Evolutionary conservation across 345 rosid genomes (phyloP).

Genomic region (Tarenaya hassleriana): DNA sequence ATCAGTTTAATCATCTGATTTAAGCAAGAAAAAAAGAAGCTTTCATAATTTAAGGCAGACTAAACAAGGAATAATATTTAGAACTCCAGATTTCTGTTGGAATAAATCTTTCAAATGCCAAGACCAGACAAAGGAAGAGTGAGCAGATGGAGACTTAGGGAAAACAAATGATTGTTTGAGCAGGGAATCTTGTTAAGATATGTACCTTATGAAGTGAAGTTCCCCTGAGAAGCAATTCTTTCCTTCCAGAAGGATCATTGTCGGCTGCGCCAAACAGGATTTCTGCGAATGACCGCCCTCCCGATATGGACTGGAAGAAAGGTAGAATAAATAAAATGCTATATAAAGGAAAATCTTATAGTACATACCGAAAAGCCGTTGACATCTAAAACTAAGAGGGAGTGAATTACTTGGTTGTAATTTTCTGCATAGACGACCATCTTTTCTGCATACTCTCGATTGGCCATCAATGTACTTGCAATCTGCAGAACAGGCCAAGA

Average conservation of each 20-base stretch:
- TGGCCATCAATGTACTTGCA: conserved; percentile 62
- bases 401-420: conserved; percentile 70
- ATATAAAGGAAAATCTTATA: conserved; percentile 9
- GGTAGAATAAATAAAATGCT: conserved; percentile 18
- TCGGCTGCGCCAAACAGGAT: conserved; percentile 57
- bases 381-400: conserved; percentile 16
- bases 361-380: conserved; percentile 16
- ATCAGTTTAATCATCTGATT: conserved; percentile 83
- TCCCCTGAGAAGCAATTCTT: conserved; percentile 49
- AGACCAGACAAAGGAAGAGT: neutral
- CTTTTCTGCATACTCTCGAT: conserved; percentile 59
- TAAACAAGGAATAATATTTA: too few relatives aligned
- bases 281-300: conserved; percentile 89
- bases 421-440: conserved; percentile 80
- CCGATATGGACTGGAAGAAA: conserved; percentile 71
- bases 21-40: conserved; percentile 24
- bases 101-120: too few relatives aligned
- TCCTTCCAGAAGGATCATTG: conserved; percentile 43
- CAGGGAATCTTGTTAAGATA: too few relatives aligned
- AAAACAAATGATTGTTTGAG: conserved; percentile 12
- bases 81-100: too few relatives aligned
- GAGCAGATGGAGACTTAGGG: conserved; percentile 6
- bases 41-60: conserved; percentile 8
- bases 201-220: conserved; percentile 67
- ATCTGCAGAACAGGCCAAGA: conserved; percentile 46